Conservation (phyloP, 1,284 basidiomycete species). For the Anthracocystis panici-leucophaei region DNA sequence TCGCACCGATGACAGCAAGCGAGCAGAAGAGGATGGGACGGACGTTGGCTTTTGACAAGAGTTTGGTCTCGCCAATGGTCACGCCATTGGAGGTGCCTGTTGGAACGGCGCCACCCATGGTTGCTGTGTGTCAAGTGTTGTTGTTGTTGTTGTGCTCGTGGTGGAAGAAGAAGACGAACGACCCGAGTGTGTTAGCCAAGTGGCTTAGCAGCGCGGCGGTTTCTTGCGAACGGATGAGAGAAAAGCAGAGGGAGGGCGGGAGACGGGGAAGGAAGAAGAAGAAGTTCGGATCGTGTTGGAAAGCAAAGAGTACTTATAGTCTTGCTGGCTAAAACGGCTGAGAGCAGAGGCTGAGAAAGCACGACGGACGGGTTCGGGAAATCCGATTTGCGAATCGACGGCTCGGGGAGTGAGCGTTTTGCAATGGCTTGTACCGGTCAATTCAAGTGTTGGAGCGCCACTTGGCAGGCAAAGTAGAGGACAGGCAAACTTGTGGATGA, state of each 20-base stretch:
- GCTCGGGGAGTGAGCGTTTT: background rate
- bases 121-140: background rate
- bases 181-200: background rate
- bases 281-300: background rate
- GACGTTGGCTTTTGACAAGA: conserved; percentile 66
- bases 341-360: background rate
- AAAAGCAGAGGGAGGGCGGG: background rate
- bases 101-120: conserved; percentile 37
- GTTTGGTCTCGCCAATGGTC: conserved; percentile 51
- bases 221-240: background rate
- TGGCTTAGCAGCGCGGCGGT: background rate
- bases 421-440: background rate
- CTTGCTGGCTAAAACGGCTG: background rate
- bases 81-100: conserved; percentile 33
- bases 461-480: background rate
- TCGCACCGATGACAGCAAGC: conserved; percentile 64
- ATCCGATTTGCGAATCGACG: background rate
- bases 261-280: background rate
- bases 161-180: background rate
- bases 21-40: conserved; percentile 67
- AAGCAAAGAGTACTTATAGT: conserved; percentile 4
- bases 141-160: too few relatives aligned
- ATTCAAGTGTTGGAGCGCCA: conserved; percentile 4
- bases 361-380: background rate
- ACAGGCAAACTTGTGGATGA: too few relatives aligned